Conservation (phyloP, 768 basidiomycete genomes). For the Clitopilus hobsonii region DNA sequence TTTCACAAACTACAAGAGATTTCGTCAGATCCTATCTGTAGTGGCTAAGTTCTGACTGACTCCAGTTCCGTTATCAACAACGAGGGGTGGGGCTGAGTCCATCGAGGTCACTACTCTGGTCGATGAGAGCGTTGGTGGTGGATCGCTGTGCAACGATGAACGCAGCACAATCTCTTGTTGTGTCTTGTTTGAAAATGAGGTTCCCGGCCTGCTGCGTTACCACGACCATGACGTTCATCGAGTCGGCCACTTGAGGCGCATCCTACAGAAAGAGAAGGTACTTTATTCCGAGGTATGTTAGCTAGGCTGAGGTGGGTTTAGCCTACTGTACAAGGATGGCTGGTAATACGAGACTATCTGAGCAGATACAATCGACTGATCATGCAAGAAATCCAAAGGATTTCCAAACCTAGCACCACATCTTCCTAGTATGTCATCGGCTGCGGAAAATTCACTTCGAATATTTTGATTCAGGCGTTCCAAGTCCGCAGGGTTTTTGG, state of each 20-base stretch:
- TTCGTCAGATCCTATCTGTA: conserved; percentile 5
- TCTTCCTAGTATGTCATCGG: not conserved
- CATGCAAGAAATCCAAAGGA: not conserved
- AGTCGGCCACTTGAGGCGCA: too few relatives aligned
- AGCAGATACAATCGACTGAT: not conserved
- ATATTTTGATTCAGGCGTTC: not conserved
- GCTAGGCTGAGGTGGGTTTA: not conserved
- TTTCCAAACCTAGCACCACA: not conserved
- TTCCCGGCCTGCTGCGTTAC: not conserved
- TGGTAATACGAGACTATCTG: not conserved
- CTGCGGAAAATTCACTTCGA: not conserved
- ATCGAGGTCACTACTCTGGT: conserved; percentile 17
- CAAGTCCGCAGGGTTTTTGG: not conserved
- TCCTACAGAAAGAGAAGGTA: not conserved
- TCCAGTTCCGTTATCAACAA: conserved; percentile 88
- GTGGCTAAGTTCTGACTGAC: conserved; percentile 38
- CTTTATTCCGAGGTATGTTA: not conserved
- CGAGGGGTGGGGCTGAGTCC: conserved; percentile 53
- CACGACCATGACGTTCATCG: too few relatives aligned
- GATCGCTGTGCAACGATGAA: not conserved
- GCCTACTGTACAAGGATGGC: not conserved
- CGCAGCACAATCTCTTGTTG: not conserved
- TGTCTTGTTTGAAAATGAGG: not conserved
- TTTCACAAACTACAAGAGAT: conserved; percentile 70
- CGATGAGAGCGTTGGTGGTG: not conserved